Evolutionary conservation across 2,329 filamentous ascomycete genomes (phyloP), one percentile per base, ranked within the genome.

Genomic region (Cordyceps pruinosa): DNA sequence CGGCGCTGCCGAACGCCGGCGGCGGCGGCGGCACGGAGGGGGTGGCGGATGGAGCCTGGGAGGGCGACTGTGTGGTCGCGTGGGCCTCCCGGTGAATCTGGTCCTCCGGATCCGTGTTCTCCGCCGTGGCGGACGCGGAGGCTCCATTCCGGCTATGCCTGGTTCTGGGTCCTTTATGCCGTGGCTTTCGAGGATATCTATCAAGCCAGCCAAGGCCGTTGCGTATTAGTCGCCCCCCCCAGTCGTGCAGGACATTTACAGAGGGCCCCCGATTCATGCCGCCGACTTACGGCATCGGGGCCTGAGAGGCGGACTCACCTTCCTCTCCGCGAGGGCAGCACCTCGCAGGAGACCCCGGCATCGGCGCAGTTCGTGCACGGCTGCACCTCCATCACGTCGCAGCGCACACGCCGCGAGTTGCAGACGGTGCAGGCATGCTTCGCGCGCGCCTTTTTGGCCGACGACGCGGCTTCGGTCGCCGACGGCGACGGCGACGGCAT

Each of bases 361-460:
- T 59, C 41, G 30, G 58, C 57, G 54, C 70, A 72, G 30, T 72
- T 72, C 21, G 64, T 58, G 60, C 70, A 72, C 13, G 70, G 70
- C 39, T 68, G 64, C 19, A 57, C 58, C 56, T 71, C 68, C 26
- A 63, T 70, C 45, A 72, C 69, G 60, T 72, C 66, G 63, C 70
- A 72, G n/a, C 64, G 65, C 42, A 72, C 68, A 12, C 70, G 64
- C 9, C 70, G 65, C 35, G 64, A 58, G 60, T 72, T 71, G 64
- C 70, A 72, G 46, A 66, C 62, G 45, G 67, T 66, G 57, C 70
- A 72, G 21, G 69, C 70, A 53, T 69, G 70, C 55, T 70, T 71
- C 7, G 70, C 70, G 28, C 69, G 65, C 28, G 65, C 65, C 52
- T 68, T 66, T 41, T 66, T 68, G 41, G 77, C 75, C 23, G 48